These are phyloP conservation scores for Iberis pinnata DNA, from an alignment of 345 rosid genomes.

Conservation along the genomic window DNA sequence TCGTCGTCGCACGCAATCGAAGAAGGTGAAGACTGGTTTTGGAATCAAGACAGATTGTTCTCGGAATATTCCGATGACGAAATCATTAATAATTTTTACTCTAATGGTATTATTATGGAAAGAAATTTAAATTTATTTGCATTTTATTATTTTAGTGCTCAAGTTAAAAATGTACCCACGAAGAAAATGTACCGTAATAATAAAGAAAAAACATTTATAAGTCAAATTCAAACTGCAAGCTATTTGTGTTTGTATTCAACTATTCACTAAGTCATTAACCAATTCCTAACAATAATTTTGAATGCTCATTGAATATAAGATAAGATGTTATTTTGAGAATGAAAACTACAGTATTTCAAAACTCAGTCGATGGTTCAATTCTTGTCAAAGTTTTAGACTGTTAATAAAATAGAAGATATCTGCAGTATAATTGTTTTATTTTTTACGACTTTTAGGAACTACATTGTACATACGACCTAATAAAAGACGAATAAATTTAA, in stretches of 20 bases:
- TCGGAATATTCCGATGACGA: slow-evolving; percentile 31
- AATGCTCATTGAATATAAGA: background rate
- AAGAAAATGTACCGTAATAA: background rate
- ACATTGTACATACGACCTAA: background rate
- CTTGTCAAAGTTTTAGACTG: no score
- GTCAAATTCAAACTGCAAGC: slow-evolving; percentile 3
- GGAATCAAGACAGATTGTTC: slow-evolving; percentile 30
- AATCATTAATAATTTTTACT: background rate
- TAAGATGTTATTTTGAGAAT: no score
- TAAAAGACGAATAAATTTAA: background rate
- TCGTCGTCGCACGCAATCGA: slow-evolving; percentile 17
- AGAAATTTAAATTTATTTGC: slow-evolving; percentile 6
- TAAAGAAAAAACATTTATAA: background rate
- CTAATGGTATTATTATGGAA: slow-evolving; percentile 3
- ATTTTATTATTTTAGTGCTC: background rate
- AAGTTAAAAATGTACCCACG: slow-evolving; percentile 27
- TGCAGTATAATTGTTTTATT: background rate
- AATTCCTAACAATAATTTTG: background rate
- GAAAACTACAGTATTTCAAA: background rate
- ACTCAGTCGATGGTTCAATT: background rate
- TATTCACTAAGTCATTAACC: background rate
- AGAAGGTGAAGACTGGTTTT: slow-evolving; percentile 24
- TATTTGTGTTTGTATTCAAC: background rate
- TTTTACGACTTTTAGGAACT: background rate
- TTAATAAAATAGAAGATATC: no score